Evolutionary conservation across 192 early-diverging fungal species (phyloP).

Genomic region (Lobulomyces angularis): DNA sequence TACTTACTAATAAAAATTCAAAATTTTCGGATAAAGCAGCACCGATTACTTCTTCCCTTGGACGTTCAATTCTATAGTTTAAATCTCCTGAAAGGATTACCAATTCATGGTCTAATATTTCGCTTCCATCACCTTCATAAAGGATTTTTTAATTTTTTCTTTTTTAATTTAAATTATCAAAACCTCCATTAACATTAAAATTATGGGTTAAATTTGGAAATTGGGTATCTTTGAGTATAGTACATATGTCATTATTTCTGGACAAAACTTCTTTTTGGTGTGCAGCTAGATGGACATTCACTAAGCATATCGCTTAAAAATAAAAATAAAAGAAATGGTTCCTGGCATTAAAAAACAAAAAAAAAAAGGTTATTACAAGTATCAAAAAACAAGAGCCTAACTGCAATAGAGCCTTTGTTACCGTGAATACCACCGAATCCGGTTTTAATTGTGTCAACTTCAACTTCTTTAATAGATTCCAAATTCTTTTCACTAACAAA

Average conservation of each 20-base stretch:
- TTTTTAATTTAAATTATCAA: too few relatives aligned
- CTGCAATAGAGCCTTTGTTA: conserved; percentile 58
- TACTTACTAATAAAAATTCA: conserved; percentile 35
- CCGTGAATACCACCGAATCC: conserved; percentile 77
- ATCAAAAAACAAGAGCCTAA: conserved; percentile 1
- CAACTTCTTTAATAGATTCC: conserved; percentile 39
- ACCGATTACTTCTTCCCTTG: conserved; percentile 52
- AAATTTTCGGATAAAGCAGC: conserved; percentile 45
- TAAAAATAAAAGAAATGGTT: conserved; percentile 58
- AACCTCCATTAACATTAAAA: conserved; percentile 12
- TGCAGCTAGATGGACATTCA: conserved; percentile 77
- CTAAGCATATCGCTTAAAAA: conserved; percentile 76
- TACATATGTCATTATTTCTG: conserved; percentile 61
- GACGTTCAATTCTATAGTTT: conserved; percentile 80
- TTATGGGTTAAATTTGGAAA: conserved; percentile 18
- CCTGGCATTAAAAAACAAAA: conserved; percentile 39
- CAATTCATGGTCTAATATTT: conserved; percentile 28
- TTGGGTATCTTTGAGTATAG: conserved; percentile 49
- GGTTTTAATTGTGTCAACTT: conserved; percentile 74
- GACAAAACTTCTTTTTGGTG: conserved; percentile 61
- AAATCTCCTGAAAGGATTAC: conserved; percentile 66
- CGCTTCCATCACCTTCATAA: too few relatives aligned
- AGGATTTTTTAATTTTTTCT: too few relatives aligned
- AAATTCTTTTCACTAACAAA: conserved; percentile 52
- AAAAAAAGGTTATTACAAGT: neutral